Base-by-base conservation (phyloP, 2,329 filamentous ascomycete genomes). In the Aspergillus amoenus region DNA sequence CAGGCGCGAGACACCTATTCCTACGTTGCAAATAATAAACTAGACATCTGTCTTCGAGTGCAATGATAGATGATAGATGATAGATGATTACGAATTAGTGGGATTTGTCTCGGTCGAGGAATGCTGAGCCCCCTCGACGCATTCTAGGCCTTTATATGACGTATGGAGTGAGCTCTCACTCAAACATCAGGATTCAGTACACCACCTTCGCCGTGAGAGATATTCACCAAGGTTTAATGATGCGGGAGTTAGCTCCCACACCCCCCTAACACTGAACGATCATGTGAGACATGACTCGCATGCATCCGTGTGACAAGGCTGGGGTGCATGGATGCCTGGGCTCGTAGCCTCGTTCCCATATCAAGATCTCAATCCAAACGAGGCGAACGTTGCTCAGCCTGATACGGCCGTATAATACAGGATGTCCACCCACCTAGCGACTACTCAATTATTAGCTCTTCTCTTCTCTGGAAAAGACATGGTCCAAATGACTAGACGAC, bases 231-330 rank as follows among this genome's bases (percentile, higher is more conserved):
- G 22, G 21, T n/a, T 17, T 21, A 27, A 30, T 39, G 41, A 21
- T 24, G 40, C 41, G 34, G 30, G 39, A 24, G 17, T 46, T 48
- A 32, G 17, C 37, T 42, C 42, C 43, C 51, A 45, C 43, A 54
- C 44, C 44, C 50, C 30, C 9, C 21, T 24, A 32, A n/a, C 17
- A 34, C 27, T 47, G 1, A 22, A 18, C 12, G 34, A 45, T 55
- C 52, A 55, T 55, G 52, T 55, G 52, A 48, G 40, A 48, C 37
- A 46, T 55, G 52, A 27, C 52, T 55, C 37, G 52, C 37, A 47
- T 40, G 15, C 13, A 42, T 24, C 44, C 52, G 46, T 55, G 52
- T 55, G 52, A 55, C 52, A 55, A 42, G 39, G 51, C 42, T 40
- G 46, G 18, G 43, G 34, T 52, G 32, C 30, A 45, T 45, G 21